Evolutionary conservation across 192 early-diverging fungal species (phyloP).

Genomic region (Entomortierella beljakovae): DNA sequence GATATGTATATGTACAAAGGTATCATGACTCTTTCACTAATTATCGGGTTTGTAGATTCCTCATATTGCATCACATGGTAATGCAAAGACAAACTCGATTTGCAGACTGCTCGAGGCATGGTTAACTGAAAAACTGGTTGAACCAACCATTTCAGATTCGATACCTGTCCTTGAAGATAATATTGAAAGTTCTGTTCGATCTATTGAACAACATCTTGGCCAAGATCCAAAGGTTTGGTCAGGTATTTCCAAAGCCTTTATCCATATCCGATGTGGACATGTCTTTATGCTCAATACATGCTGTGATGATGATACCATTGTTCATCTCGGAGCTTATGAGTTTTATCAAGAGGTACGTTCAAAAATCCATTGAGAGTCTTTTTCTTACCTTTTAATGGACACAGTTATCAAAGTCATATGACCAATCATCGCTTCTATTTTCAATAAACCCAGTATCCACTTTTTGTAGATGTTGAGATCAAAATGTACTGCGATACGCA

Average conservation of each 20-base stretch:
- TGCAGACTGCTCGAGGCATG: constrained; percentile 49
- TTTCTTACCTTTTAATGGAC: neutral
- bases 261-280: constrained; percentile 56
- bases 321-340: constrained; percentile 44
- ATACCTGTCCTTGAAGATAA: constrained; percentile 55
- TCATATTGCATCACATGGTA: constrained; percentile 55
- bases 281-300: constrained; percentile 53
- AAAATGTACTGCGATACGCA: constrained; percentile 46
- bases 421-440: neutral
- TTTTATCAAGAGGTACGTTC: constrained; percentile 47
- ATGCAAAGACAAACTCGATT: constrained; percentile 47
- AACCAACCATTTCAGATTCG: constrained; percentile 50
- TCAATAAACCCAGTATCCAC: constrained; percentile 26
- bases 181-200: constrained; percentile 47
- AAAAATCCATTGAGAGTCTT: neutral
- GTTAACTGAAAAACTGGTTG: constrained; percentile 53
- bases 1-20: neutral
- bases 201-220: constrained; percentile 36
- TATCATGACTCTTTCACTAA: neutral
- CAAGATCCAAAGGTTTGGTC: constrained; percentile 38
- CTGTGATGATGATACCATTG: constrained; percentile 51
- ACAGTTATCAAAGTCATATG: no score
- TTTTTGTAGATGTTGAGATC: constrained; percentile 58
- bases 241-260: constrained; percentile 50
- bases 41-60: constrained; percentile 15